Evolutionary conservation across 805 yeast genomes (phyloP).

Genomic region (Candida ulmi): DNA sequence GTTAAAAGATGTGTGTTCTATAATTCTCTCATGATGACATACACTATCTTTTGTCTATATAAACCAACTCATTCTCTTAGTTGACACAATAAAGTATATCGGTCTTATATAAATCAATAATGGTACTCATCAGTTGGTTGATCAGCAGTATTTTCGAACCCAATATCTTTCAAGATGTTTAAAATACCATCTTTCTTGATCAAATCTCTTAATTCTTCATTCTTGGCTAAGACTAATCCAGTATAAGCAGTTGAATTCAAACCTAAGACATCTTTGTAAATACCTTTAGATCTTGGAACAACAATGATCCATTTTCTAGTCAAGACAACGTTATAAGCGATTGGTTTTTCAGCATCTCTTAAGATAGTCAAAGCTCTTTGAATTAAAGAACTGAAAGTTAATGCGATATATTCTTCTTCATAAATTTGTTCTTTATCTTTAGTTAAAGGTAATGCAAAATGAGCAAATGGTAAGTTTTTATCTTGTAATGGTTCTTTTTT

Average conservation of each 20-base stretch:
- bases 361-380: constrained; percentile 65
- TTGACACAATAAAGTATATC: no score
- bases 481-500: constrained; percentile 57
- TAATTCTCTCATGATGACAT: no score
- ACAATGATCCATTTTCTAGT: constrained; percentile 80
- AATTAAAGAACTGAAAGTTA: constrained; percentile 66
- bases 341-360: constrained; percentile 41
- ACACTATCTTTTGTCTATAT: no score
- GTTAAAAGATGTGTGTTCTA: no score
- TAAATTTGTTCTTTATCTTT: constrained; percentile 31
- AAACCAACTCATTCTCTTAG: no score
- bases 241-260: constrained; percentile 77
- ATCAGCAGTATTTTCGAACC: constrained; percentile 59
- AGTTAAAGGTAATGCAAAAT: constrained; percentile 67
- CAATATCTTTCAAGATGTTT: constrained; percentile 55
- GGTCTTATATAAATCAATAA: constrained; percentile 31
- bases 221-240: constrained; percentile 75
- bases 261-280: constrained; percentile 39
- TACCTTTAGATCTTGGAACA: constrained; percentile 70
- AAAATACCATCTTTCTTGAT: constrained; percentile 40
- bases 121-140: constrained; percentile 57
- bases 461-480: constrained; percentile 68
- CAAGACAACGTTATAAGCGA: constrained; percentile 78
- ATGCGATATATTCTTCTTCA: constrained; percentile 51
- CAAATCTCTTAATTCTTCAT: constrained; percentile 45